phyloP scores from a whole-genome alignment of 2,329 filamentous ascomycete genomes.

The Botryotinia convoluta region DNA sequence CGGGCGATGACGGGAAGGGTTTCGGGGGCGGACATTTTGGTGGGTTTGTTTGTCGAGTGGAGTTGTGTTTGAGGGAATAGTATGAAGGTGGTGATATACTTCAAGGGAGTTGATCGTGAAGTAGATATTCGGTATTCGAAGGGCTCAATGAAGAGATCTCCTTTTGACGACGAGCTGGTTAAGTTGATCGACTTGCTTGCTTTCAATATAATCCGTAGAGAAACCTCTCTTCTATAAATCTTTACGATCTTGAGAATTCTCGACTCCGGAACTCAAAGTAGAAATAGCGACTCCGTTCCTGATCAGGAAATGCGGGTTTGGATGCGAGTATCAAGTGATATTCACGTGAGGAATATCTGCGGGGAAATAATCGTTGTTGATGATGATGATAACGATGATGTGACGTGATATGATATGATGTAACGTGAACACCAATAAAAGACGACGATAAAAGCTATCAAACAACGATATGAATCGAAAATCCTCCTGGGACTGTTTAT shows the following conservation, averaged over 20 bases:
- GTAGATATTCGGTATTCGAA: neutral
- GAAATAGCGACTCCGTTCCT: slow-evolving; percentile 7
- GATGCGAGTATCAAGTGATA: neutral
- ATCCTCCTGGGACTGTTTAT: neutral
- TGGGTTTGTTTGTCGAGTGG: too few relatives aligned
- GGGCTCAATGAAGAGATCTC: neutral
- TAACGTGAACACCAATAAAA: neutral
- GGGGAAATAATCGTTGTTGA: neutral
- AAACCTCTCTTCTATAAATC: neutral
- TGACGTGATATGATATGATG: neutral
- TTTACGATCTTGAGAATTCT: neutral
- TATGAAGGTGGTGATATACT: neutral
- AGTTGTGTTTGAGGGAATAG: neutral
- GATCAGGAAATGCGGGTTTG: neutral
- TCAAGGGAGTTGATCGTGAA: neutral
- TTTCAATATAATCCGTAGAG: neutral
- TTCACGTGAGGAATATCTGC: neutral
- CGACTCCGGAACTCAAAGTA: slow-evolving; percentile 5
- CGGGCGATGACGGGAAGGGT: neutral
- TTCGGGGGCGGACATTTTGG: neutral
- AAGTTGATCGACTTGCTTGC: neutral
- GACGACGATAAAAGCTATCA: neutral
- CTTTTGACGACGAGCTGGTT: neutral
- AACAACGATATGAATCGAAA: neutral
- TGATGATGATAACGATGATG: neutral